Evolutionary conservation across 805 yeast species (phyloP).

Genomic region (Wickerhamomyces sydowiorum): DNA sequence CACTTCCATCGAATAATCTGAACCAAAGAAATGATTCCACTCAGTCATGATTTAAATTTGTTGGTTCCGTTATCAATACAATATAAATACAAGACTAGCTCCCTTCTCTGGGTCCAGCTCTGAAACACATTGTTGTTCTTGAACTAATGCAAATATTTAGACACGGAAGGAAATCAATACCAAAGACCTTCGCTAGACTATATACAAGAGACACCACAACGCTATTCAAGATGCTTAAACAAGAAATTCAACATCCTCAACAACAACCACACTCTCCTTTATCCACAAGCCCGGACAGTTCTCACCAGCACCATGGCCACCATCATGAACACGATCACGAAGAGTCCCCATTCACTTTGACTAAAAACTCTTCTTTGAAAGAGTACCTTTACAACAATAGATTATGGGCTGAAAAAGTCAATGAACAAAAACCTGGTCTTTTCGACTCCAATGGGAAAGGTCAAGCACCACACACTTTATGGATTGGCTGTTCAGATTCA

Average conservation of each 20-base stretch:
- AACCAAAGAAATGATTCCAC: too few relatives aligned
- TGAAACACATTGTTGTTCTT: too few relatives aligned
- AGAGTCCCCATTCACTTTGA: conserved; percentile 26
- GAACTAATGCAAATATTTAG: too few relatives aligned
- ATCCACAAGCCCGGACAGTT: background rate
- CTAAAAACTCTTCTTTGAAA: conserved; percentile 39
- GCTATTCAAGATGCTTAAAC: background rate
- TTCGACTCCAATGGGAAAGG: conserved; percentile 58
- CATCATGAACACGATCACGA: conserved; percentile 7
- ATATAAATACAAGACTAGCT: too few relatives aligned
- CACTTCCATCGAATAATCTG: too few relatives aligned
- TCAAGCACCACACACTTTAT: conserved; percentile 86
- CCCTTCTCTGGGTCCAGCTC: too few relatives aligned
- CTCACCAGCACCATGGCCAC: background rate
- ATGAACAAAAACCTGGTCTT: conserved; percentile 17
- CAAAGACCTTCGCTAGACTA: background rate
- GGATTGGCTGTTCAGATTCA: conserved; percentile 94
- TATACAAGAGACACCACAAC: too few relatives aligned
- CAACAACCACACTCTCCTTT: background rate
- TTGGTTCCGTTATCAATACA: too few relatives aligned
- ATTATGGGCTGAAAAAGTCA: conserved; percentile 34
- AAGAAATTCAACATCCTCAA: background rate
- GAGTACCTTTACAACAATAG: conserved; percentile 46
- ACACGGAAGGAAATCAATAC: background rate
- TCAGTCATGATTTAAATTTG: too few relatives aligned